A percentile compares a stretch with the other conserved stretches of the same genome.
Evolutionary conservation across 495 filamentous ascomycete species (phyloP).

Genomic region (Aspergillus sparsus): DNA sequence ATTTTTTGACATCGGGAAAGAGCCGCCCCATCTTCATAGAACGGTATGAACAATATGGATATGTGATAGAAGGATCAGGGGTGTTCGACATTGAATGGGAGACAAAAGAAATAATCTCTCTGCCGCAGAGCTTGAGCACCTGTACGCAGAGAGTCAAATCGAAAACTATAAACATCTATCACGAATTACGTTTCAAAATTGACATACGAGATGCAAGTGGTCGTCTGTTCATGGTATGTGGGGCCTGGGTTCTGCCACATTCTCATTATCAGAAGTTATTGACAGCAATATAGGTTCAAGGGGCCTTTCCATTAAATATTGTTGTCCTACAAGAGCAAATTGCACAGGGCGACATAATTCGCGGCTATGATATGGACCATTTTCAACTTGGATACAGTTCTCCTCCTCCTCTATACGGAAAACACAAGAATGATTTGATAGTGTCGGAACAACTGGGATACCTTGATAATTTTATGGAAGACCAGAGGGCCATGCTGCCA

Average conservation of each 20-base stretch:
- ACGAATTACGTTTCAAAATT: slow-evolving; percentile 18
- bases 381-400: slow-evolving; percentile 3
- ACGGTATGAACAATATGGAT: background rate
- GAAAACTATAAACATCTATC: slow-evolving; percentile 22
- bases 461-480: background rate
- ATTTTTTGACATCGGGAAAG: slow-evolving; percentile 18
- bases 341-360: slow-evolving; percentile 6
- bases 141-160: slow-evolving; percentile 25
- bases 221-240: background rate
- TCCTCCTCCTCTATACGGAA: slow-evolving; percentile 24
- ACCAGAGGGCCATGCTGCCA: background rate
- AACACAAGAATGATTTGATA: slow-evolving; percentile 11
- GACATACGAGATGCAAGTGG: slow-evolving; percentile 15
- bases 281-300: slow-evolving; percentile 16
- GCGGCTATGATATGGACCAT: slow-evolving; percentile 9
- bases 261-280: background rate
- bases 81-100: slow-evolving; percentile 20
- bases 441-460: background rate
- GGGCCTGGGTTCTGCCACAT: background rate
- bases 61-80: background rate
- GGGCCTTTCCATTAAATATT: slow-evolving; percentile 24
- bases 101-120: slow-evolving; percentile 12
- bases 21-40: slow-evolving; percentile 19
- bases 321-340: slow-evolving; percentile 22
- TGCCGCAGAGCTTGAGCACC: slow-evolving; percentile 19